These are phyloP conservation scores for Penicillium brasilianum DNA, from an alignment of 2,329 filamentous ascomycete genomes.

Conservation along the genomic window DNA sequence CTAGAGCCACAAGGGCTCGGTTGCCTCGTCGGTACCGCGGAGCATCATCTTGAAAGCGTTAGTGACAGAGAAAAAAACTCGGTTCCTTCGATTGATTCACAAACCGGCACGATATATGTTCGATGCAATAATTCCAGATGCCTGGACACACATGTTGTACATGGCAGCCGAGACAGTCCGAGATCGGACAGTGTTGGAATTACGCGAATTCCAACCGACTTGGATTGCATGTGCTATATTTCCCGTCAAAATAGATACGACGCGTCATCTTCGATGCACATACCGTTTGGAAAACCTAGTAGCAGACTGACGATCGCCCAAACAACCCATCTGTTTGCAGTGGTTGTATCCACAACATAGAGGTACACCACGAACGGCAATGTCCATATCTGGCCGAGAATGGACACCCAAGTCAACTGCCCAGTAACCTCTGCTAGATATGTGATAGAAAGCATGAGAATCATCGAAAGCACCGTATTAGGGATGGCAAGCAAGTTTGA, in stretches of 20 bases:
- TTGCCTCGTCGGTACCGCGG: constrained; percentile 53
- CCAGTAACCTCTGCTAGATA: constrained; percentile 46
- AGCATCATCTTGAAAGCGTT: constrained; percentile 41
- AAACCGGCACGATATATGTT: constrained; percentile 43
- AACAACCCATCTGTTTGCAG: constrained; percentile 57
- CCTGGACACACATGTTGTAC: constrained; percentile 50
- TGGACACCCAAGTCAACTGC: constrained; percentile 56
- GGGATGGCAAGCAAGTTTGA: constrained; percentile 65
- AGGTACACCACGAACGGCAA: constrained; percentile 60
- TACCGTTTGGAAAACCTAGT: constrained; percentile 57
- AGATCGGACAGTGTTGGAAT: constrained; percentile 46
- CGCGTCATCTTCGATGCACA: background rate
- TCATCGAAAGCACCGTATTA: constrained; percentile 55
- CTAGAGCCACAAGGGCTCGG: constrained; percentile 37
- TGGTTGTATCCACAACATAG: constrained; percentile 50
- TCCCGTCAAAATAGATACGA: constrained; percentile 9
- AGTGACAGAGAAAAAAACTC: background rate
- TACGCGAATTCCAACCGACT: constrained; percentile 47
- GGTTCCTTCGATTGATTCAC: background rate
- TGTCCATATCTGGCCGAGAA: constrained; percentile 59
- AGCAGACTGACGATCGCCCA: constrained; percentile 59
- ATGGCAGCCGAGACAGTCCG: constrained; percentile 44
- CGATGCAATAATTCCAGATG: constrained; percentile 40
- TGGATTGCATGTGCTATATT: constrained; percentile 58
- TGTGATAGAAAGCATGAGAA: constrained; percentile 39